Conservation (phyloP, 306 rosid genomes). For the Quillaja saponaria region DNA sequence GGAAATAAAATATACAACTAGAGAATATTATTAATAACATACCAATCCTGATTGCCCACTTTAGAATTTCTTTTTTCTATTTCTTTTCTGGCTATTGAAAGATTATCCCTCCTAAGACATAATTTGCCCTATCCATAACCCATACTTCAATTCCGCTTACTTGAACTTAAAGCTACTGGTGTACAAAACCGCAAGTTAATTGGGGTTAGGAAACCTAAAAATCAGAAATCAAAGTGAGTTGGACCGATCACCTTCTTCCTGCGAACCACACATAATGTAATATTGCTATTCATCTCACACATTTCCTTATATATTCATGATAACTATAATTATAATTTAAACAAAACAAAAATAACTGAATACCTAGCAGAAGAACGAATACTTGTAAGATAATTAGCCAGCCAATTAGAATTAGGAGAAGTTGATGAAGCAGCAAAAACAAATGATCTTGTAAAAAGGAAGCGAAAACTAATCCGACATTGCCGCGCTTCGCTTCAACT, state of each 20-base stretch:
- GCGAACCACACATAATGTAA: constrained; percentile 16
- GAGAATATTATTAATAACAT: not conserved
- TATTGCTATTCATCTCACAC: constrained; percentile 14
- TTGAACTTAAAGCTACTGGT: constrained; percentile 2
- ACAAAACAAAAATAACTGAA: constrained; percentile 15
- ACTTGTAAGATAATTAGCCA: not conserved
- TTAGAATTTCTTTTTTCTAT: not conserved
- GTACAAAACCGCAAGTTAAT: constrained; percentile 4
- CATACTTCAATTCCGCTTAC: not conserved
- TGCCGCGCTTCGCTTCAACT: constrained; percentile 53
- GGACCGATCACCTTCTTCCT: not conserved
- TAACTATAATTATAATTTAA: not conserved
- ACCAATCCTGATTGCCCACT: not conserved
- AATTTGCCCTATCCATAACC: not conserved
- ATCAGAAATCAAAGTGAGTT: constrained; percentile 8
- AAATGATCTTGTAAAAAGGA: not conserved
- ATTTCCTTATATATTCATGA: not conserved
- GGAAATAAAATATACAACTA: not conserved
- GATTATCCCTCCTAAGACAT: not conserved
- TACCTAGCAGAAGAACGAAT: constrained; percentile 3
- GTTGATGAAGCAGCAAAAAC: constrained; percentile 21
- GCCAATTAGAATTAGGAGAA: not conserved
- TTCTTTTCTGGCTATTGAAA: too few relatives aligned
- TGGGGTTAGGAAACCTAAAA: not conserved
- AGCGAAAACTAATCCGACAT: constrained; percentile 40